Evolutionary conservation across 2,329 filamentous ascomycete species (phyloP).

Genomic region (Dactylonectria macrodidyma): DNA sequence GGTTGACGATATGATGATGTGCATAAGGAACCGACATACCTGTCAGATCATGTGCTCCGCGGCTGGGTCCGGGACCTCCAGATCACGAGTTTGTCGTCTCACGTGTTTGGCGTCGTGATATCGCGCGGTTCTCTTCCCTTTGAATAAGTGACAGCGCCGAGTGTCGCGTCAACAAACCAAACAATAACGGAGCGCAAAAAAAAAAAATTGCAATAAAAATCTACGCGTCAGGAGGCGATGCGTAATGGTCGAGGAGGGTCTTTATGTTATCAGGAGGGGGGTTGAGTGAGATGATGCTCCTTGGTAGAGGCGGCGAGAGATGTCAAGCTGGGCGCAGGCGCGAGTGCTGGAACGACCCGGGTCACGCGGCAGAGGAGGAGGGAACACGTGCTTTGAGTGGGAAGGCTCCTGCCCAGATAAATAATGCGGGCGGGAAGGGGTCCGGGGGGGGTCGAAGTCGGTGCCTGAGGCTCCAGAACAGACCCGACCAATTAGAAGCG

Average conservation of each 20-base stretch:
- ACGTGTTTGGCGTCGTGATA: conserved; percentile 65
- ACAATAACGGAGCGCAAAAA: conserved; percentile 26
- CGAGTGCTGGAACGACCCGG: conserved; percentile 45
- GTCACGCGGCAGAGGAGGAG: conserved; percentile 58
- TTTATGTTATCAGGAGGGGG: conserved; percentile 50
- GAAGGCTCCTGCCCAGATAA: conserved; percentile 53
- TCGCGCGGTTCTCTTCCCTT: conserved; percentile 54
- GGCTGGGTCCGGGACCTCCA: conserved; percentile 48
- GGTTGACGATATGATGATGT: conserved; percentile 27
- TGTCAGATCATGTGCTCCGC: conserved; percentile 62
- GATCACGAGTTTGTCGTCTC: conserved; percentile 62
- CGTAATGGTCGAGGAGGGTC: conserved; percentile 34
- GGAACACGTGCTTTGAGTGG: conserved; percentile 58
- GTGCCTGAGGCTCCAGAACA: conserved; percentile 43
- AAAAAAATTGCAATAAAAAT: conserved; percentile 24
- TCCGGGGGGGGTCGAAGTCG: background rate
- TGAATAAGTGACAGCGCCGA: conserved; percentile 49
- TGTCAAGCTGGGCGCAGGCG: conserved; percentile 37
- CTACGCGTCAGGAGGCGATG: conserved; percentile 33
- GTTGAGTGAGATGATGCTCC: conserved; percentile 38
- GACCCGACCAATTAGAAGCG: conserved; percentile 38
- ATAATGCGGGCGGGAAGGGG: conserved; percentile 43
- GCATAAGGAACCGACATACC: conserved; percentile 56
- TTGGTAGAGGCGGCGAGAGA: conserved; percentile 32
- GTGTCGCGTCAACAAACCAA: conserved; percentile 36